These are phyloP conservation scores for Viola odorata DNA, from an alignment of 345 rosid genomes.

Conservation along the genomic window DNA sequence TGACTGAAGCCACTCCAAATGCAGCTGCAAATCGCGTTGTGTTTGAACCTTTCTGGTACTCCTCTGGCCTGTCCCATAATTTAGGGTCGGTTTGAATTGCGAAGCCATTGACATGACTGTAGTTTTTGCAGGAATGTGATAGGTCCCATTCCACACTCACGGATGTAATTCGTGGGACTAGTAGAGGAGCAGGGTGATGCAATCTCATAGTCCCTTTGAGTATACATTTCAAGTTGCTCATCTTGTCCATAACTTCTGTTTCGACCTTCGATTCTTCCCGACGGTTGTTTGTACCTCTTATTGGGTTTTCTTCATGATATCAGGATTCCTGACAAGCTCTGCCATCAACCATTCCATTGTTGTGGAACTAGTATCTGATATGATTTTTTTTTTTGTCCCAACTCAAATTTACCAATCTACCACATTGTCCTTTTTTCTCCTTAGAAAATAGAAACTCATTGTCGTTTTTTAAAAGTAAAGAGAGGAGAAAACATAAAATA, in stretches of 20 bases:
- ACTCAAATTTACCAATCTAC: no score
- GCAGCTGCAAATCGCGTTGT: slow-evolving; percentile 4
- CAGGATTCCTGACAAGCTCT: slow-evolving; percentile 8
- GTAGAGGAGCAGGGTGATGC: slow-evolving; percentile 3
- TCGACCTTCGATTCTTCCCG: background rate
- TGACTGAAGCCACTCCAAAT: background rate
- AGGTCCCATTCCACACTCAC: background rate
- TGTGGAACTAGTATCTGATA: slow-evolving; percentile 1
- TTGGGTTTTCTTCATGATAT: slow-evolving; percentile 1
- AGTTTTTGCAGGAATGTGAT: slow-evolving; percentile 2
- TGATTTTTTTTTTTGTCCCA: background rate
- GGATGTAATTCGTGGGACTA: slow-evolving; percentile 1
- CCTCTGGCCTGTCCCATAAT: slow-evolving; percentile 2
- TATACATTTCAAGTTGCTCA: slow-evolving; percentile 1
- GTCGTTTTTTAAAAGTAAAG: no score
- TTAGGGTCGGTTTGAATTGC: slow-evolving; percentile 3
- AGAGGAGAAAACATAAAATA: no score
- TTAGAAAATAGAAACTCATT: no score
- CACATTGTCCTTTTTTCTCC: no score
- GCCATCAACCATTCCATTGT: slow-evolving; percentile 10
- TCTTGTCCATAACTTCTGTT: background rate
- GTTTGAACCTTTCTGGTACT: slow-evolving; percentile 5
- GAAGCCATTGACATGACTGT: slow-evolving; percentile 4
- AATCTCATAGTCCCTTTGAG: slow-evolving; percentile 1
- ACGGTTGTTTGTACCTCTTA: background rate